These are phyloP conservation scores for Penicillium sp. DNA, from an alignment of 2,329 filamentous ascomycete genomes.

Conservation along the genomic window DNA sequence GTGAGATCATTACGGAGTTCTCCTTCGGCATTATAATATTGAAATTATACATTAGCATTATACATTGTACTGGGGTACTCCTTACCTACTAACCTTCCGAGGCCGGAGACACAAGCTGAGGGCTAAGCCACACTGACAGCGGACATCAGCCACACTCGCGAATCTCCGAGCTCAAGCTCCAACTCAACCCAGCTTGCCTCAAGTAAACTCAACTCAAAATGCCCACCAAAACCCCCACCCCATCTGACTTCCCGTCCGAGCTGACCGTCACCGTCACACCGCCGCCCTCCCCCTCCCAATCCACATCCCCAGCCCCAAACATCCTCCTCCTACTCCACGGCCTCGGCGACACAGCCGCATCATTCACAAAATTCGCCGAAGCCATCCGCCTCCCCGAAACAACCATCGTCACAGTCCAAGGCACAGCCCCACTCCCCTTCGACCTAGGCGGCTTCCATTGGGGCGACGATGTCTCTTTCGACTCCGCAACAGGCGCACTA, in stretches of 20 bases:
- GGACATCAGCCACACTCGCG: not conserved
- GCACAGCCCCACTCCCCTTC: conserved; percentile 66
- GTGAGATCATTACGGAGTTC: not conserved
- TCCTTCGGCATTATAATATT: not conserved
- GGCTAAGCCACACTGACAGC: not conserved
- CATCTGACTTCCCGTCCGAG: conserved; percentile 48
- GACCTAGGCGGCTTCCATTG: conserved; percentile 67
- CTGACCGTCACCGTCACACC: conserved; percentile 41
- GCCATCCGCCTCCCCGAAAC: conserved; percentile 74
- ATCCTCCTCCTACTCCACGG: conserved; percentile 81
- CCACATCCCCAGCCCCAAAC: conserved; percentile 59
- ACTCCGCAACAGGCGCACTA: conserved; percentile 51
- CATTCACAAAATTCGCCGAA: conserved; percentile 68
- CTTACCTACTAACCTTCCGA: not conserved
- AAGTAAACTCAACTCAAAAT: conserved; percentile 14
- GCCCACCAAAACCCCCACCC: conserved; percentile 39
- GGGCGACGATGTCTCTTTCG: conserved; percentile 64
- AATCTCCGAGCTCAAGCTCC: not conserved
- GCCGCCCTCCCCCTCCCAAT: conserved; percentile 34
- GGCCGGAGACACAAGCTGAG: not conserved
- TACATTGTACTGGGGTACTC: not conserved
- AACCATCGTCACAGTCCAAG: conserved; percentile 70
- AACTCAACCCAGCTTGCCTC: not conserved
- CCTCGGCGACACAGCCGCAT: conserved; percentile 69
- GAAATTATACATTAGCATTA: not conserved